Evolutionary conservation across 2,329 filamentous ascomycete genomes (phyloP), one percentile per base, ranked within the genome.

Genomic region (Cercospora sesami): DNA sequence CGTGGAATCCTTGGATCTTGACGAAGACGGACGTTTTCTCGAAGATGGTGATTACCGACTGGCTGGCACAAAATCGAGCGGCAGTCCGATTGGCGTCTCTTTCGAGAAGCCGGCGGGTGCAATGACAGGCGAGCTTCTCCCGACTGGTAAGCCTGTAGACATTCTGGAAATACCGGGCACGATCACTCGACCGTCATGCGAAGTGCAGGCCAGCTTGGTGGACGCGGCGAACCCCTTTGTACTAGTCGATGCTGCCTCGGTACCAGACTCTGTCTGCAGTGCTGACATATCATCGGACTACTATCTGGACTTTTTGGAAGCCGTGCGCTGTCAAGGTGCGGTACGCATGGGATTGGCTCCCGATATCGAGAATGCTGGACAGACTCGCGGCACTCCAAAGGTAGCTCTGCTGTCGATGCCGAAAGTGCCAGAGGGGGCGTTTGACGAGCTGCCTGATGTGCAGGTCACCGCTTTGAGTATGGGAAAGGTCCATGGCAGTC

Each of bases 401-500:
- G 72, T 74, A 9, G 73, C 72, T 23, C 42, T 73, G n/a, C 60
- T 74, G 9, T 68, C 67, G n/a, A 30, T 62, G 39, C 65, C 75
- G 28, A 36, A 59, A 21, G 30, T 59, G 7, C 62, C 53, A 28
- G n/a, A 62, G 62, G 39, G 26, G 8, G 6, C 55, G 3, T 18
- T 59, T 31, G 55, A 59, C 16, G 30, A 59, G 30, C 30, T 36
- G 28, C 55, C 59, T 55, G 70, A 73, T 12, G 61, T 78, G 12
- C 66, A 72, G 36, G 73, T 75, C 7, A 66, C 71, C 9, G 74
- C 75, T 6, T 77, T 76, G 57, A 75, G 73, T 39, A 78, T 78
- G 77, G 75, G 76, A 8, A 76, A 75, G 42, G 72, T 75, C 31
- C 77, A 78, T 53, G 76, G 76, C 28, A 76, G 75, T 55, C 63